Base-by-base conservation (phyloP, 2,329 filamentous ascomycete species). In the Aspergillus versicolor region DNA sequence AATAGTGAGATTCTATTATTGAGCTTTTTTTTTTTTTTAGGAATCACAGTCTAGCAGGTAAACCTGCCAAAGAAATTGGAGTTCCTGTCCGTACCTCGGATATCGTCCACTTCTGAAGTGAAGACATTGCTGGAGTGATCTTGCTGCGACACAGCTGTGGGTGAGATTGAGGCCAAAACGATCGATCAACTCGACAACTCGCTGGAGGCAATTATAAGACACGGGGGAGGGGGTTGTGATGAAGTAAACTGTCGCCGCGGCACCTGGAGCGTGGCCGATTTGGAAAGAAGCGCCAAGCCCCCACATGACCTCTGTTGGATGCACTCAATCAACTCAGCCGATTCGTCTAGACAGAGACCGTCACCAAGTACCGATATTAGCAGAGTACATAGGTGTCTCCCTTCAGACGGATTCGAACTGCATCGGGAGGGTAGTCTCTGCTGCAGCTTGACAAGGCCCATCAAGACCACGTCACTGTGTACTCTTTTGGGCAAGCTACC, bases 91-190 rank as follows among this genome's bases (percentile, higher is more conserved):
- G 44, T 58, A 77, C 75, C 73, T 80, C 77, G 50, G 73, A 74
- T 48, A 81, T 75, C n/a, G 70, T 76, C 79, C 79, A 81, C 62
- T 66, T 74, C 57, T 77, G 68, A 58, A 78, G 65, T 54, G 67
- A 65, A 45, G 70, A 63, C 73, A 75, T 71, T 57, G 19, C 43
- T n/a, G 15, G 13, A 30, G 22, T 37, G 17, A 34, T 22, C n/a
- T 19, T 22, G 38, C 9, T 44, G 13, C 32, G 34, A 40, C 5
- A 47, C 24, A 34, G 12, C 19, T 43, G 45, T 34, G 17, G 21
- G 15, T 5, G 9, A n/a, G 15, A 9, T 19, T 40, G 24, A 40
- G 9, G 7, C 5, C 9, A n/a, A n/a, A 17, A 37, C n/a, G 27
- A 54, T 42, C 32, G 32, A 54, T 40, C 43, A 54, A 21, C 8